Percentiles rank a stretch among this genome's conserved stretches.
These are phyloP conservation scores for Lasiosphaeria ovina DNA, from an alignment of 495 filamentous ascomycete genomes.

Conservation along the genomic window DNA sequence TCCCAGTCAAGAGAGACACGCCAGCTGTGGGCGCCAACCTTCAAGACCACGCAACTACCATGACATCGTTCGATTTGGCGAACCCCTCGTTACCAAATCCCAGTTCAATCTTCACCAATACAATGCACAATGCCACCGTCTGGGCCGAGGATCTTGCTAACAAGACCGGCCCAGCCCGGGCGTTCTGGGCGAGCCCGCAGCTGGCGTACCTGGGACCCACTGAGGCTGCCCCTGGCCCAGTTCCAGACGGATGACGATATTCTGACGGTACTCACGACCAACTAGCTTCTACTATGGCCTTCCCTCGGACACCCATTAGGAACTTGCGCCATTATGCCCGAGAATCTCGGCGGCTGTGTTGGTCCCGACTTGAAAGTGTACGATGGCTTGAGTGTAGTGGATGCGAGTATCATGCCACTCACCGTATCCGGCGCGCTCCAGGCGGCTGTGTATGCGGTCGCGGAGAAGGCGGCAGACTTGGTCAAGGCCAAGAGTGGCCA, in stretches of 20 bases:
- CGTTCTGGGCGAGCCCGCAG: conserved; percentile 39
- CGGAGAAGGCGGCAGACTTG: conserved; percentile 35
- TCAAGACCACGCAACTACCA: conserved; percentile 44
- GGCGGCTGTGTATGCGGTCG: conserved; percentile 40
- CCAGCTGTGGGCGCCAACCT: conserved; percentile 54
- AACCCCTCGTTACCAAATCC: conserved; percentile 31
- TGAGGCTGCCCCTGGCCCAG: conserved; percentile 48
- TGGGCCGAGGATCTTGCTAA: conserved; percentile 29
- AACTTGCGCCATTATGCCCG: conserved; percentile 42
- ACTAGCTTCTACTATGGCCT: conserved; percentile 15
- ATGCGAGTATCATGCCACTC: conserved; percentile 43
- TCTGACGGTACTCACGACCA: conserved; percentile 21
- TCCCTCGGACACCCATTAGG: conserved; percentile 31
- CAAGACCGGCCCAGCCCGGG: conserved; percentile 36
- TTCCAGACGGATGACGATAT: conserved; percentile 46
- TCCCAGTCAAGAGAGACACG: conserved; percentile 44
- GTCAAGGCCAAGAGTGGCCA: conserved; percentile 17
- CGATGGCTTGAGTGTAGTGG: conserved; percentile 49
- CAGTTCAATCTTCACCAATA: conserved; percentile 24
- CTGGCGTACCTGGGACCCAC: conserved; percentile 31
- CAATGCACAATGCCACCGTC: conserved; percentile 24
- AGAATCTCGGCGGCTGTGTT: conserved; percentile 45
- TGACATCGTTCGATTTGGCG: conserved; percentile 23
- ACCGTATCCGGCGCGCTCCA: conserved; percentile 33
- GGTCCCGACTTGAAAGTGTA: conserved; percentile 53